These are phyloP conservation scores for Cutaneotrichosporon curvatum DNA, from an alignment of 1,284 basidiomycete genomes.

Conservation along the genomic window DNA sequence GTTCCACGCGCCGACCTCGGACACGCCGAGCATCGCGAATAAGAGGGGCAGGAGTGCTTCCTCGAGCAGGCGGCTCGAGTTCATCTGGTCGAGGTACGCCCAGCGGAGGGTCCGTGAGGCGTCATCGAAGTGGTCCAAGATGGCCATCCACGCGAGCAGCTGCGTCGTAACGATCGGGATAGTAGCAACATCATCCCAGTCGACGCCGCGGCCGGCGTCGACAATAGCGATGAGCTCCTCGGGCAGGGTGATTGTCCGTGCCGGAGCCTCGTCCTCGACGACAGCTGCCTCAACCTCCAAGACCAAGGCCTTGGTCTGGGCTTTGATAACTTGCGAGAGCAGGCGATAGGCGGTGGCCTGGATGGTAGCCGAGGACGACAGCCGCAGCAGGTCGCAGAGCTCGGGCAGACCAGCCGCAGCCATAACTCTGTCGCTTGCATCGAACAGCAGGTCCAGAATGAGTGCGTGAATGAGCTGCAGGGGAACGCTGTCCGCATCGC, in stretches of 20 bases:
- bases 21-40: constrained; percentile 57
- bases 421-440: constrained; percentile 59
- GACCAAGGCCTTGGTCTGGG: constrained; percentile 53
- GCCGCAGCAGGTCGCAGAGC: constrained; percentile 30
- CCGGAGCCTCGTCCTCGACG: constrained; percentile 13
- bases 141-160: constrained; percentile 82
- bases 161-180: constrained; percentile 41
- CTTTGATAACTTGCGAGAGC: constrained; percentile 28
- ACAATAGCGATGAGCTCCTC: constrained; percentile 60
- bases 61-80: constrained; percentile 60
- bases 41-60: constrained; percentile 67
- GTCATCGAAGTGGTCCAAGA: constrained; percentile 78
- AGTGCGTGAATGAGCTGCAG: constrained; percentile 61
- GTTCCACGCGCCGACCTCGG: constrained; percentile 44
- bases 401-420: constrained; percentile 59
- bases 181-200: constrained; percentile 43
- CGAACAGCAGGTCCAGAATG: constrained; percentile 60
- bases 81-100: constrained; percentile 76
- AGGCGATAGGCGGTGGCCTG: constrained; percentile 39
- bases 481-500: constrained; percentile 53
- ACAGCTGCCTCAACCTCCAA: constrained; percentile 63
- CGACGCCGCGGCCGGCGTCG: constrained; percentile 49
- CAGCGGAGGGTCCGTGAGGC: constrained; percentile 50
- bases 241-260: constrained; percentile 52
- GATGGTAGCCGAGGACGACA: constrained; percentile 27